A percentile compares a stretch with the other conserved stretches of the same genome.
phyloP scores from a whole-genome alignment of 306 rosid genomes.

The Fragaria vesca region DNA sequence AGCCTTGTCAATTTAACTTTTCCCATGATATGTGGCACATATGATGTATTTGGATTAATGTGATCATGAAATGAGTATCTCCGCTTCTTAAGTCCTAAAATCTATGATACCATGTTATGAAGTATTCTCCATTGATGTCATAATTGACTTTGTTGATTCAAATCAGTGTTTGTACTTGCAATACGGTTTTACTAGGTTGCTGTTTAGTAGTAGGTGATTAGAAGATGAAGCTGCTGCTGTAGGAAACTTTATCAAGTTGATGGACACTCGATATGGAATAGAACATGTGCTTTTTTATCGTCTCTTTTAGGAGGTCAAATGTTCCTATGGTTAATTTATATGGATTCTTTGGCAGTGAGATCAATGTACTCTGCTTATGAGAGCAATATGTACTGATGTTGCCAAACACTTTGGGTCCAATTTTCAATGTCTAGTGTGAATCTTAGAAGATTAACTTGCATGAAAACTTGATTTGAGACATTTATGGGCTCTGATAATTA shows the following conservation, averaged over 20 bases:
- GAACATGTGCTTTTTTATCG: not conserved
- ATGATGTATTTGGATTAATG: constrained; percentile 8
- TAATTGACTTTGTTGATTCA: not conserved
- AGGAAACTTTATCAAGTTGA: not conserved
- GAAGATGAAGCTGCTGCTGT: constrained; percentile 3
- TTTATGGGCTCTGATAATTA: not conserved
- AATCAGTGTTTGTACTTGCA: not conserved
- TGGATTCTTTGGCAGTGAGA: not conserved
- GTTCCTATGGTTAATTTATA: not conserved
- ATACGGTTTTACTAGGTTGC: not conserved
- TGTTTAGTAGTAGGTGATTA: not conserved
- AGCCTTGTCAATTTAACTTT: constrained; percentile 37
- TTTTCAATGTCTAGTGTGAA: not conserved
- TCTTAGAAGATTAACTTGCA: not conserved
- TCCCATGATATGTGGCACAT: constrained; percentile 15
- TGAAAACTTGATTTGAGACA: not conserved
- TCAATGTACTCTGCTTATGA: not conserved
- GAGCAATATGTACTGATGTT: not conserved
- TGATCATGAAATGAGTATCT: constrained; percentile 19
- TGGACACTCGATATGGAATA: not conserved
- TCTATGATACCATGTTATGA: not conserved
- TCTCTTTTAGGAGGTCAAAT: constrained; percentile 5
- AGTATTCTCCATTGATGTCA: not conserved
- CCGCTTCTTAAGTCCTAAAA: constrained; percentile 3
- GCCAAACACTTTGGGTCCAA: not conserved